Evolutionary conservation across 352 stramenopile genomes (phyloP).

Genomic region (Phytophthora foliorum): DNA sequence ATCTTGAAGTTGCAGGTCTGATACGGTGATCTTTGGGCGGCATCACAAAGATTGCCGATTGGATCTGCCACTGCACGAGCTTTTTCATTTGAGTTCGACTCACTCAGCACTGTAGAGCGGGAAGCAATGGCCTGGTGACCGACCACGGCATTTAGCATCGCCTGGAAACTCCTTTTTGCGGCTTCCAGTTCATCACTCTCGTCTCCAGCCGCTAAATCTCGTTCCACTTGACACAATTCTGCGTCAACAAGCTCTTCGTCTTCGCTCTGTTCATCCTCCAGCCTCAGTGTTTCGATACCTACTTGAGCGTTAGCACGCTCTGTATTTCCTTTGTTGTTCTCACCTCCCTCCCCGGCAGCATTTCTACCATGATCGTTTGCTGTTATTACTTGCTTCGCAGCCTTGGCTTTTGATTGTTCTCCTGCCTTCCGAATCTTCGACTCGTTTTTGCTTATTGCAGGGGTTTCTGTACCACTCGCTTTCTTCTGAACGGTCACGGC

Average conservation of each 20-base stretch:
- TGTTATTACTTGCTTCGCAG: neutral
- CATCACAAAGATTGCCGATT: constrained; percentile 59
- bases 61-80: constrained; percentile 21
- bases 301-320: neutral
- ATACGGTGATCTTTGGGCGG: constrained; percentile 41
- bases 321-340: neutral
- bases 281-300: neutral
- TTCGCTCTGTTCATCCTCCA: neutral
- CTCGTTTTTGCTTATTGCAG: neutral
- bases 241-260: neutral
- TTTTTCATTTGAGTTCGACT: neutral
- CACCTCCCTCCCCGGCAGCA: neutral
- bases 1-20: constrained; percentile 64
- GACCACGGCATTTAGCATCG: neutral
- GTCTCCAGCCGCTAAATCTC: constrained; percentile 1
- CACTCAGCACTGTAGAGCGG: neutral
- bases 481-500: neutral
- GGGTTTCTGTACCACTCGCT: neutral
- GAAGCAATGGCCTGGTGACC: neutral
- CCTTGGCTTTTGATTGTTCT: neutral
- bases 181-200: neutral
- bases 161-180: neutral
- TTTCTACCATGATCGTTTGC: neutral
- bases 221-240: constrained; percentile 5
- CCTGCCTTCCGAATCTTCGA: neutral